Base-by-base conservation (phyloP, 2,329 filamentous ascomycete species). In the Dactylellina drechsleri region DNA sequence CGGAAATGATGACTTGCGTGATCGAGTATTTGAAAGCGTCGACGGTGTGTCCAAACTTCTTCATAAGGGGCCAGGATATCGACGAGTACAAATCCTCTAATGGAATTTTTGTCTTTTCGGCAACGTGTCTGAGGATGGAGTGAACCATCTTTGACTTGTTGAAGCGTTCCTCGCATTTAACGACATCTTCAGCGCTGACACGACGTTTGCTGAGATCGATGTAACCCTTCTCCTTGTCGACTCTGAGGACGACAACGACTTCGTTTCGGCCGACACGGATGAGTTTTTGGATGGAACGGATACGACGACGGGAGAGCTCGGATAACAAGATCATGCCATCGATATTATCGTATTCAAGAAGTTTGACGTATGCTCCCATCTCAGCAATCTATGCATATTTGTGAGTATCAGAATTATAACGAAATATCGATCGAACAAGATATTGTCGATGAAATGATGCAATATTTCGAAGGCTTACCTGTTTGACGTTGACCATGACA, bases 101-200 rank as follows among this genome's bases (percentile, higher is more conserved):
- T n/a, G 94, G 93, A 31, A 89, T 91, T 81, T 91, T 89, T 50
- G 93, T 96, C 87, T 97, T 97, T 85, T 99, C 93, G 79, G 95
- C 94, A 77, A 99, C 95, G 83, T 99, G 95, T 83, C 94, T 91
- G 92, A 99, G 94, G 84, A 99, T 97, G 65, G 92, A 96, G 84
- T 99, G 95, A 47, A 98, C 95, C 86, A 97, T 96, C 87, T 99
- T 99, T 86, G 92, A 92, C 90, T 99, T 99, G 88, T 99, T 99
- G 87, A 97, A 99, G 80, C 95, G 89, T 86, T 99, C 95, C 83
- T 99, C 95, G 83, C 96, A 99, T 85, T 97, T 97, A 80, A 97
- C 87, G 77, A 98, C 95, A 85, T 99, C 95, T 83, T 99, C 95
- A 52, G 95, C 91, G 50, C 93, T 97, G 74, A 99, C 95, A 85